A percentile compares a stretch with the other conserved stretches of the same genome.
These are phyloP conservation scores for Amanita polypyramis DNA, from an alignment of 768 basidiomycete species.

Conservation along the genomic window DNA sequence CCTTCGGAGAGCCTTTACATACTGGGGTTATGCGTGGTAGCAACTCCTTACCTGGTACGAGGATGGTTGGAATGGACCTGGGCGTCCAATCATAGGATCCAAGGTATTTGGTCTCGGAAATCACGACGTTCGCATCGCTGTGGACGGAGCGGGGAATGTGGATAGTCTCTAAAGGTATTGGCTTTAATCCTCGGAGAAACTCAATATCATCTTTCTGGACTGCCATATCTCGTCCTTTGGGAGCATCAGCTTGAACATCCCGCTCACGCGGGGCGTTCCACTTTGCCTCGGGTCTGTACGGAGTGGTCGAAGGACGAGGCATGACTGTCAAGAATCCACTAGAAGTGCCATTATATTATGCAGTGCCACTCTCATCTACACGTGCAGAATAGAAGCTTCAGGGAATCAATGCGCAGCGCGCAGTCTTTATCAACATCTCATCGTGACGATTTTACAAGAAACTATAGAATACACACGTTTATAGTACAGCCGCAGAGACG, in stretches of 20 bases:
- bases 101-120: constrained; percentile 13
- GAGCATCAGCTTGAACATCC: neutral
- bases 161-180: neutral
- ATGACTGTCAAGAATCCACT: neutral
- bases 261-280: neutral
- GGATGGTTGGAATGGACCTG: constrained; percentile 26
- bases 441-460: neutral
- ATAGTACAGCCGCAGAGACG: neutral
- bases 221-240: neutral
- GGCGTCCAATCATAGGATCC: constrained; percentile 39
- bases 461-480: neutral
- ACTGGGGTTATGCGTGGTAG: neutral
- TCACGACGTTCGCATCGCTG: constrained; percentile 17
- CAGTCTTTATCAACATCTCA: neutral
- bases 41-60: constrained; percentile 26
- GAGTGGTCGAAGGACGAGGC: neutral
- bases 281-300: neutral
- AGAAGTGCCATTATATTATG: neutral
- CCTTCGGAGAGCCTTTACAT: constrained; percentile 26
- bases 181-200: constrained; percentile 1
- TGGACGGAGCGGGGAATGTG: neutral
- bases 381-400: neutral
- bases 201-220: neutral
- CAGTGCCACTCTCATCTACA: neutral
- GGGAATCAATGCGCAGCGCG: neutral